Evolutionary conservation across 1,139 yeast genomes (phyloP).

Genomic region (Wickerhamomyces sp.): DNA sequence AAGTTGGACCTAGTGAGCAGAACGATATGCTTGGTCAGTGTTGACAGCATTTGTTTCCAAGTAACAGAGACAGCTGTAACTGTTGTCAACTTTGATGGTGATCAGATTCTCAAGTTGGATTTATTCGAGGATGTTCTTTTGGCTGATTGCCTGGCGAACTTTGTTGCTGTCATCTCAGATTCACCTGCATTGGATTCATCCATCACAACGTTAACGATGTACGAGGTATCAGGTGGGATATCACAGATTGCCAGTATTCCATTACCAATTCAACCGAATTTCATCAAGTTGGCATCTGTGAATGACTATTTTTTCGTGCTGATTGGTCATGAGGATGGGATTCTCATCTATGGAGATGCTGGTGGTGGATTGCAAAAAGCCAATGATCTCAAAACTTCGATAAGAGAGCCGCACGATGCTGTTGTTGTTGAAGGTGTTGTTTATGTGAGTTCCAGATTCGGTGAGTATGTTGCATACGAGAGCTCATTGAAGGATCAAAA

Average conservation of each 20-base stretch:
- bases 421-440: constrained; percentile 9
- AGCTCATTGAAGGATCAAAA: background rate
- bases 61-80: constrained; percentile 28
- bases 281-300: constrained; percentile 13
- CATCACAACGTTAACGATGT: constrained; percentile 5
- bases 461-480: constrained; percentile 10
- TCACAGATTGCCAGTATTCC: constrained; percentile 1
- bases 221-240: constrained; percentile 11
- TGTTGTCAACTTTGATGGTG: constrained; percentile 24
- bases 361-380: background rate
- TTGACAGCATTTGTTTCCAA: constrained; percentile 26
- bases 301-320: constrained; percentile 6
- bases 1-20: constrained; percentile 20
- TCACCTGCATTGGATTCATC: background rate
- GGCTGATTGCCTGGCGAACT: constrained; percentile 18
- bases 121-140: constrained; percentile 11
- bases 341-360: constrained; percentile 5
- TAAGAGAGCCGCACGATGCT: constrained; percentile 18
- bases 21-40: constrained; percentile 16
- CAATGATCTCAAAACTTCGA: background rate
- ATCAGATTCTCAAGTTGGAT: constrained; percentile 8
- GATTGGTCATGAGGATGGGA: constrained; percentile 3
- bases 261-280: constrained; percentile 8
- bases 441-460: constrained; percentile 18
- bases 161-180: constrained; percentile 24